Base-by-base conservation (phyloP, 176 grass and related monocot species). In the Aegilops umbellulata region DNA sequence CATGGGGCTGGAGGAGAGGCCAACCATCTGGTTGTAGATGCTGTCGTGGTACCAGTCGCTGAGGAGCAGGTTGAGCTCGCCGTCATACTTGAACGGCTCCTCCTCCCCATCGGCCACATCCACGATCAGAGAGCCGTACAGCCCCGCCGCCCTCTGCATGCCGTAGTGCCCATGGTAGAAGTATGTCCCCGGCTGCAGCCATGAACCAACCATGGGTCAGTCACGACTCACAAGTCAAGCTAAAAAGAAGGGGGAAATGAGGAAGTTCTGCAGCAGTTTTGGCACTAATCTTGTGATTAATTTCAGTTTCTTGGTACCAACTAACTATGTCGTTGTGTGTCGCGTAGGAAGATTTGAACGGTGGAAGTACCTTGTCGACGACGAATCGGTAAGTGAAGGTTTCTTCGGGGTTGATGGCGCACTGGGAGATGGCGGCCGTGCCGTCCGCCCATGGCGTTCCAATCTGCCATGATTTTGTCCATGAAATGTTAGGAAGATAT, bases 101-200 rank as follows among this genome's bases (percentile, higher is more conserved):
- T 93, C 63, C 74, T 90, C 87, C 24, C 89, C 92, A 19, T 95
- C 89, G 1, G 89, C 85, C 9, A 90, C 95, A 46, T 97, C 89
- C 26, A 97, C 95, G 13, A 93, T 88, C 60, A 97, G 85, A 9
- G 91, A 97, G 5, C 95, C 95, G 61, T 97, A 97, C 71, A 97
- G 73, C 66, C 95, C 95, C 11, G 95, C 95, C 3, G 95, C 89
- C 35, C 95, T 86, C 89, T 97, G 95, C 95, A 97, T 97, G 57
- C 95, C 95, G 60, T 88, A 95, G 84, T 97, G 92, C n/a, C 95
- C 95, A 8, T 97, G 95, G 80, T 95, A 95, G 84, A 97, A 93
- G 80, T 88, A 97, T 32, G 95, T 97, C 1, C 95, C 95, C 1
- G 88, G 88, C 93, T 95, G 85, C 84, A 62, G 3, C 23, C 64